Evolutionary conservation across 352 stramenopile species (phyloP), one percentile per base, ranked within the genome.

Genomic region (Phytophthora tentaculata): DNA sequence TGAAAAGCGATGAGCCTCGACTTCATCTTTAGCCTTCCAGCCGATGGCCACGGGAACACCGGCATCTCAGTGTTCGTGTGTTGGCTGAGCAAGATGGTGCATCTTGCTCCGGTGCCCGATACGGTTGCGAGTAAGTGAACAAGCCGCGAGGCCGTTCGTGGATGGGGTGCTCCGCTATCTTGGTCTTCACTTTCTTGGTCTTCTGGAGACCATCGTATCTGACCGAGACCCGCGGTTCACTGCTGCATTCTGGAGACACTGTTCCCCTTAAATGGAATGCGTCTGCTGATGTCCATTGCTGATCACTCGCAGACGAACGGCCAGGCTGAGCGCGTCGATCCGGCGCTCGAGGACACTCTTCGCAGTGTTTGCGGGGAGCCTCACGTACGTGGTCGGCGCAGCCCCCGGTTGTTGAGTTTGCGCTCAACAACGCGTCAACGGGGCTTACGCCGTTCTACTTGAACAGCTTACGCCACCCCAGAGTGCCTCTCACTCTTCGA

Each of bases 1-100:
- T 76, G 63, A 56, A 55, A 67, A 50, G 67, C 50, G 23, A 60
- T 68, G 28, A 61, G 56, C 44, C 59, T 76, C 29, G 69, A 72
- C 56, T 76, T 72, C 47, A 49, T 61, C 26, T 64, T 70, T n/a
- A 41, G 56, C 0, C 35, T 69, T 1, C 62, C 53, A 12, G 44
- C 28, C 20, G 63, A 72, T 19, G 48, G 8, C 13, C 19, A n/a
- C 20, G 58, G 66, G 0, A 61, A 62, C 44, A 59, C 50, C 29
- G 56, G 53, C 5, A 69, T 73, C 1, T 28, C 64, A 17, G 57
- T 69, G 14, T 73, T 69, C 19, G 69, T 69, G 28, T 48, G 63
- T 43, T 63, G 58, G 16, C n/a, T 47, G 41, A 47, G 13, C 41
- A 22, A 47, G 41, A 22, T 44, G 54, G 37, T 70, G 28, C 44